Conservation (phyloP, 805 yeast species). For the Starmerella apis region DNA sequence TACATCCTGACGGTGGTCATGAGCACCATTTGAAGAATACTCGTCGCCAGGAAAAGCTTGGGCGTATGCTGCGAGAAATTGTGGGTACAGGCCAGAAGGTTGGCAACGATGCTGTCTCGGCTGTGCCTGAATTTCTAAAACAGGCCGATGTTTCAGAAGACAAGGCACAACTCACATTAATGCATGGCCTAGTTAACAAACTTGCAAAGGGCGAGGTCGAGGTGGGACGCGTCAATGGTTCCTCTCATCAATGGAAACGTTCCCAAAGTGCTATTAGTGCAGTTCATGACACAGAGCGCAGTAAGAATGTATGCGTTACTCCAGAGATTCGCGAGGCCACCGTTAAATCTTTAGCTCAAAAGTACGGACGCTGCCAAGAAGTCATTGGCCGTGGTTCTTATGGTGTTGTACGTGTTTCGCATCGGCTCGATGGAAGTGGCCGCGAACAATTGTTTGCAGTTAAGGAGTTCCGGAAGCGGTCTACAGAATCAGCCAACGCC, state of each 20-base stretch:
- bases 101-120: slow-evolving; percentile 26
- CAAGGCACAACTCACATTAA: slow-evolving; percentile 26
- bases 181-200: slow-evolving; percentile 30
- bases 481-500: slow-evolving; percentile 46
- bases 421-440: slow-evolving; percentile 39
- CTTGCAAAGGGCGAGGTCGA: slow-evolving; percentile 33
- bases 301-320: not conserved
- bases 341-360: slow-evolving; percentile 54
- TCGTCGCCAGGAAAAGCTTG: slow-evolving; percentile 37
- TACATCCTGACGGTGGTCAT: slow-evolving; percentile 51
- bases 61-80: slow-evolving; percentile 53
- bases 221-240: slow-evolving; percentile 28
- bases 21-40: slow-evolving; percentile 69
- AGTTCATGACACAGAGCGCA: not conserved
- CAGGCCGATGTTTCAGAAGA: slow-evolving; percentile 16
- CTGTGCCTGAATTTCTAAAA: slow-evolving; percentile 26
- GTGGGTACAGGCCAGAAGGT: slow-evolving; percentile 35
- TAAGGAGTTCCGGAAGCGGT: slow-evolving; percentile 58
- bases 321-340: slow-evolving; percentile 28
- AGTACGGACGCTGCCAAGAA: slow-evolving; percentile 91
- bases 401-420: slow-evolving; percentile 86
- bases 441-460: slow-evolving; percentile 52
- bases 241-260: slow-evolving; percentile 12
- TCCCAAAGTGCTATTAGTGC: not conserved
- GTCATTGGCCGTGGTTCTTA: slow-evolving; percentile 88